Evolutionary conservation across 2,329 filamentous ascomycete species (phyloP), one percentile per base, ranked within the genome.

Genomic region (Lithohypha guttulata): DNA sequence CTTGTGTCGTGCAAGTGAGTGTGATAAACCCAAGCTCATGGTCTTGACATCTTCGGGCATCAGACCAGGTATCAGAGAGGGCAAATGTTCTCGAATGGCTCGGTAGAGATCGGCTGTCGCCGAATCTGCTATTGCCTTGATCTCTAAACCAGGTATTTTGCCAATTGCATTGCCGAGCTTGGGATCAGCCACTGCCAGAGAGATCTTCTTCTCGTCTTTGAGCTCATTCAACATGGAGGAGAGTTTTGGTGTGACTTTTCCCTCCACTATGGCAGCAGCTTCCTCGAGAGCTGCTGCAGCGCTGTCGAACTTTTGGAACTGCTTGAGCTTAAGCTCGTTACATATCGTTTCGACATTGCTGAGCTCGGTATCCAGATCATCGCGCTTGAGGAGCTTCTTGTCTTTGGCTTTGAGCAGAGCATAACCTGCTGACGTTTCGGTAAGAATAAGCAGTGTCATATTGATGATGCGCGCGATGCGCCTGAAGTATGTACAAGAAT

Each of bases 381-480:
- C 81, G 57, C 82, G 79, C 65, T 93, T 91, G 51, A 98, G 72
- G 44, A 96, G 75, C 72, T 96, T 96, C 77, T 95, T 96, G 75
- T 96, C 89, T 63, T 87, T 85, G 55, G 89, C 83, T 74, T 98
- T 96, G 71, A 98, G 86, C 62, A 98, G 77, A 64, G 87, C 91
- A 70, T 96, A 96, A 62, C 91, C 93, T 54, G 87, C 87, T 65
- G 84, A 84, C 62, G 87, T 95, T 69, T 95, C 87, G 58, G 81
- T 81, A 55, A 95, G 79, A 67, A 95, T 83, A 66, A 93, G 93
- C 61, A 91, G 78, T 68, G 82, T 81, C 83, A 91, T 91, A 51
- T 52, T 77, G 63, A 32, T 11, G 6, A 18, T 31, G 35, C 35
- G 35, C 35, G 3, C 11, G 34, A 25, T 39, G 35, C 35, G 35